Evolutionary conservation across 2,329 filamentous ascomycete species (phyloP).

Genomic region (Talaromyces amestolkiae): DNA sequence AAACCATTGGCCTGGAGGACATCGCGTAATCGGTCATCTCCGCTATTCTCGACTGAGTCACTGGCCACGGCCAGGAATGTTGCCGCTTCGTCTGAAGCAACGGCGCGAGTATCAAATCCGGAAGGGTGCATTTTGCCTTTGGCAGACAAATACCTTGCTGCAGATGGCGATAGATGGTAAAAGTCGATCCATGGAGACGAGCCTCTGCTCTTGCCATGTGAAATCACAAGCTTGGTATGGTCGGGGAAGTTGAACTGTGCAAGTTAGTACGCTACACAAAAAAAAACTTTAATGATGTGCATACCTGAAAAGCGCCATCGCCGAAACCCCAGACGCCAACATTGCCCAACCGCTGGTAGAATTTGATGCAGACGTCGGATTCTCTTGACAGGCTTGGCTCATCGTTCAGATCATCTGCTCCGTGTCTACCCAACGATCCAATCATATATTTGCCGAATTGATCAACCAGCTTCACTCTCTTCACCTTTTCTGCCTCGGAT

Average conservation of each 20-base stretch:
- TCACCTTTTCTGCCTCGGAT: slow-evolving; percentile 48
- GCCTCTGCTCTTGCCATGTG: slow-evolving; percentile 38
- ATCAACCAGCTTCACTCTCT: slow-evolving; percentile 48
- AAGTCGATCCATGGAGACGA: slow-evolving; percentile 47
- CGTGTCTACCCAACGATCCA: slow-evolving; percentile 45
- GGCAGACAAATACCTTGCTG: slow-evolving; percentile 42
- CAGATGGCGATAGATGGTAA: slow-evolving; percentile 48
- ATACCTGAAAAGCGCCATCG: slow-evolving; percentile 48
- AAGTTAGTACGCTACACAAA: slow-evolving; percentile 3
- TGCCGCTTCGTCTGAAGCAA: slow-evolving; percentile 42
- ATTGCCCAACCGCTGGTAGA: slow-evolving; percentile 52
- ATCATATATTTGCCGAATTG: slow-evolving; percentile 55
- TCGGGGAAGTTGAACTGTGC: slow-evolving; percentile 52
- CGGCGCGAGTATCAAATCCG: slow-evolving; percentile 44
- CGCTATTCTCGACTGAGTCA: slow-evolving; percentile 32
- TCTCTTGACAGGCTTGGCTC: slow-evolving; percentile 25
- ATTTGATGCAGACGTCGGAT: slow-evolving; percentile 47
- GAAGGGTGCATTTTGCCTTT: slow-evolving; percentile 44
- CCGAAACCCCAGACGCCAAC: slow-evolving; percentile 55
- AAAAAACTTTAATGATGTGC: neutral
- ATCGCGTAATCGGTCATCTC: slow-evolving; percentile 40
- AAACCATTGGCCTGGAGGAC: slow-evolving; percentile 47
- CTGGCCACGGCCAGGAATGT: slow-evolving; percentile 43
- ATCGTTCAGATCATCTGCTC: slow-evolving; percentile 34
- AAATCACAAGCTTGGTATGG: slow-evolving; percentile 52